Conservation (phyloP, 768 basidiomycete genomes). For the Rhodotorula graminis region DNA sequence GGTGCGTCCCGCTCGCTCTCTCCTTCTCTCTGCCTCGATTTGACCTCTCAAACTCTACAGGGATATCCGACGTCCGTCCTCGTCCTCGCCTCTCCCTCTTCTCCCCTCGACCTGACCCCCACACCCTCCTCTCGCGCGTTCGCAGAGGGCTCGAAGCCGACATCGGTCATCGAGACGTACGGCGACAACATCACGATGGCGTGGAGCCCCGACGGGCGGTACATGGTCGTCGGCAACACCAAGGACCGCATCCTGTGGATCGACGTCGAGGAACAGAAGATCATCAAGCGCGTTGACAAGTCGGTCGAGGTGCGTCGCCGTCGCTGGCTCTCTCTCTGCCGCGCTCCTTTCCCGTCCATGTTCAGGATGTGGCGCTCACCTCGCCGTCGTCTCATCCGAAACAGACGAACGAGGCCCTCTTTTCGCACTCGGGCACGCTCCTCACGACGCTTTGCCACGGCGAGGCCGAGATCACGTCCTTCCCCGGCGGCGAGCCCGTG, state of each 20-base stretch:
- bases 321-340: neutral
- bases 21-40: no score
- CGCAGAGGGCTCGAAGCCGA: conserved; percentile 38
- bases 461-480: conserved; percentile 8
- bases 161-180: conserved; percentile 27
- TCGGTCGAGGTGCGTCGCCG: conserved; percentile 15
- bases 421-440: conserved; percentile 38
- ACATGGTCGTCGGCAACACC: conserved; percentile 35
- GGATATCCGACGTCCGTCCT: conserved; percentile 17
- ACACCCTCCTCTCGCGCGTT: neutral
- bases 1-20: conserved; percentile 4
- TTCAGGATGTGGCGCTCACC: no score
- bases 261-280: conserved; percentile 28
- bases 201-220: conserved; percentile 39
- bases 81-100: neutral
- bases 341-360: no score
- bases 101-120: neutral
- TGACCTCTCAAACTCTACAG: neutral
- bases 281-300: conserved; percentile 18
- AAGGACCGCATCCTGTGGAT: conserved; percentile 31
- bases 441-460: conserved; percentile 32
- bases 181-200: conserved; percentile 41
- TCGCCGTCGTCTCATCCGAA: neutral
- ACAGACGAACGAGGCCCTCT: conserved; percentile 40
- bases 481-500: conserved; percentile 29